Conservation (phyloP, 225 moss, liverwort and hornwort species). For the Neckera pumila region DNA sequence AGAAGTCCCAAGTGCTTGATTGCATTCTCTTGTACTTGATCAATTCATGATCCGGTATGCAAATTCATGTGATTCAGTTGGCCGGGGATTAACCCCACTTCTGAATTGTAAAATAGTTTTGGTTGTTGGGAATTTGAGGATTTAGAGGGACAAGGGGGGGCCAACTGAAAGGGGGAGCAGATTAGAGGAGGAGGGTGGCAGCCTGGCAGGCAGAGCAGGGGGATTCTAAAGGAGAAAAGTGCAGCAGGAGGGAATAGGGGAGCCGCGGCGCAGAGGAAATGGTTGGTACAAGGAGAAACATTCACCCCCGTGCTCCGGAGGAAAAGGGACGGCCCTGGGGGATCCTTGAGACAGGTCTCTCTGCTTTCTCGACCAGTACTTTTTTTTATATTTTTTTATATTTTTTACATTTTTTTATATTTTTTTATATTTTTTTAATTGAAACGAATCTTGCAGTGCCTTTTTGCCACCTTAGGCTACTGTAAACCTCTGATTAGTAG, state of each 20-base stretch:
- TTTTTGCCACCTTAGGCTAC: not conserved
- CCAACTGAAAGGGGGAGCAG: not conserved
- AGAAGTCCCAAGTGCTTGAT: not conserved
- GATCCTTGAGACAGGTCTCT: not conserved
- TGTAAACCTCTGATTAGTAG: not conserved
- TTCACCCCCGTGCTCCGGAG: not conserved
- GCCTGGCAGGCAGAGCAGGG: not conserved
- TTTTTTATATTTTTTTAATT: too few relatives aligned
- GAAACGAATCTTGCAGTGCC: not conserved
- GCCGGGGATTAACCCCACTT: not conserved
- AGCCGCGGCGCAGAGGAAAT: conserved; percentile 16
- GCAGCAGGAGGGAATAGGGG: not conserved
- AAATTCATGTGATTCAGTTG: too few relatives aligned
- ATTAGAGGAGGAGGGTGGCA: too few relatives aligned
- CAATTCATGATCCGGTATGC: too few relatives aligned
- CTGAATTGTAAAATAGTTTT: not conserved
- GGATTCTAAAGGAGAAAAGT: not conserved
- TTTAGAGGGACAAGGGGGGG: not conserved
- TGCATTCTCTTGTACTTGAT: not conserved
- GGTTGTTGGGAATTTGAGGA: not conserved
- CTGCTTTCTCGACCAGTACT: not conserved
- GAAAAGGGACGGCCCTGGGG: too few relatives aligned
- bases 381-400: too few relatives aligned
- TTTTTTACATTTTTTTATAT: too few relatives aligned
- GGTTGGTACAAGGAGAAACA: conserved; percentile 3